phyloP scores from a whole-genome alignment of 1,284 basidiomycete species.

The Fomitopsis palustris region DNA sequence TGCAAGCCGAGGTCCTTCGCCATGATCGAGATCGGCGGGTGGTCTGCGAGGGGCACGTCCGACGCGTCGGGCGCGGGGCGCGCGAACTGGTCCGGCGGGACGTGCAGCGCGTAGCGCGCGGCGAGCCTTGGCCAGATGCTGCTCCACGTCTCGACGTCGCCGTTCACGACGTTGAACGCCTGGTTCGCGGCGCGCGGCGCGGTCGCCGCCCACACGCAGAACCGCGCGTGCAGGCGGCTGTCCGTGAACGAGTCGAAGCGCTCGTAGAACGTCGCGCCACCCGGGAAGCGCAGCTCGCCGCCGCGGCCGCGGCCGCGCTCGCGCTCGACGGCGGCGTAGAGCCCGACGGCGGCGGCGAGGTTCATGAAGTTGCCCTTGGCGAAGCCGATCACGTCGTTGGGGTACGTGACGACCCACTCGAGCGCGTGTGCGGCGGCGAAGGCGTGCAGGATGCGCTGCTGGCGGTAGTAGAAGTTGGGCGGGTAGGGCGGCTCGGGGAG shows the following conservation, averaged over 20 bases:
- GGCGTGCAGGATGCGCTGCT: neutral
- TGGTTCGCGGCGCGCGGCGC: neutral
- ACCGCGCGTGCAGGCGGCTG: neutral
- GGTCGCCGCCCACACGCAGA: neutral
- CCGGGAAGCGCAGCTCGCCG: neutral
- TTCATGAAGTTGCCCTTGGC: conserved; percentile 1
- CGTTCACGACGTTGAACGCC: conserved; percentile 3
- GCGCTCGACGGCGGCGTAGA: neutral
- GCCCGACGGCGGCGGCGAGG: neutral
- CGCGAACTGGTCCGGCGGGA: neutral
- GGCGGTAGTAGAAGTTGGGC: conserved; percentile 3
- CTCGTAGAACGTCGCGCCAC: neutral
- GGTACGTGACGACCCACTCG: conserved; percentile 1
- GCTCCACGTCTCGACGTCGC: neutral
- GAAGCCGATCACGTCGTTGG: conserved; percentile 1
- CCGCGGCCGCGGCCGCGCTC: neutral
- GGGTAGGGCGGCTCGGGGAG: conserved; percentile 1
- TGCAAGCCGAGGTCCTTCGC: neutral
- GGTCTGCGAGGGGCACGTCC: neutral
- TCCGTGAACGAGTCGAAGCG: neutral
- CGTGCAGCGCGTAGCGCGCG: neutral
- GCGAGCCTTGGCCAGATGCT: neutral
- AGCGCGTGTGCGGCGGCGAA: neutral
- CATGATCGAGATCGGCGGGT: conserved; percentile 1
- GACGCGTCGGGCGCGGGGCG: conserved; percentile 1